phyloP scores from a whole-genome alignment of 169 alveolate genomes.

The Plasmodium gaboni region DNA sequence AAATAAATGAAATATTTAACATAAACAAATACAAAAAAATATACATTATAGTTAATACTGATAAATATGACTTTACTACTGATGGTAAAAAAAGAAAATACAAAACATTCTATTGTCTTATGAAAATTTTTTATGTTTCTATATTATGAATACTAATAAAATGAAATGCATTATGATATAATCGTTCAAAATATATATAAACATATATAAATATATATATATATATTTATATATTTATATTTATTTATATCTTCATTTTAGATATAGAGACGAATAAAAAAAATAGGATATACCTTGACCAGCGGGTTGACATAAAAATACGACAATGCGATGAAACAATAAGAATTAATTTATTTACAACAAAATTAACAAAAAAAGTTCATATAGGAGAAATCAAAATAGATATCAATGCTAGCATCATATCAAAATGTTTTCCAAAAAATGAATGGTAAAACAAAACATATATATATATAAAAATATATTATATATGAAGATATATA shows the following conservation, averaged over 20 bases:
- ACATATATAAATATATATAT: background rate
- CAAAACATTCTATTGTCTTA: background rate
- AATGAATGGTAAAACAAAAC: conserved; percentile 43
- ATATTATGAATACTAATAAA: background rate
- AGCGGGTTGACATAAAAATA: conserved; percentile 68
- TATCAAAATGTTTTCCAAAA: conserved; percentile 66
- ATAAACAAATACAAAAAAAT: conserved; percentile 68
- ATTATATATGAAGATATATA: background rate
- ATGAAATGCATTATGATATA: background rate
- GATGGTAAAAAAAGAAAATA: conserved; percentile 41
- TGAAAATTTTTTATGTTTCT: background rate
- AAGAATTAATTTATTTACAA: conserved; percentile 55
- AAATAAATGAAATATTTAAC: conserved; percentile 69
- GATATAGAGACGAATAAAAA: conserved; percentile 64
- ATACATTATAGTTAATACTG: conserved; percentile 70
- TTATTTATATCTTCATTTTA: background rate
- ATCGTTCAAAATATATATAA: background rate
- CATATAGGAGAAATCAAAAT: conserved; percentile 71
- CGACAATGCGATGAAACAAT: conserved; percentile 72
- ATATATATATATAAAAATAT: background rate
- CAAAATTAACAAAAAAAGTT: conserved; percentile 73
- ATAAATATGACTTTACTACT: conserved; percentile 70
- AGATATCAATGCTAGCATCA: conserved; percentile 57
- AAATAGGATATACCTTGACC: conserved; percentile 71
- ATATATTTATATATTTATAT: background rate